These are phyloP conservation scores for Termitomyces heimii DNA, from an alignment of 768 basidiomycete species.

Conservation along the genomic window DNA sequence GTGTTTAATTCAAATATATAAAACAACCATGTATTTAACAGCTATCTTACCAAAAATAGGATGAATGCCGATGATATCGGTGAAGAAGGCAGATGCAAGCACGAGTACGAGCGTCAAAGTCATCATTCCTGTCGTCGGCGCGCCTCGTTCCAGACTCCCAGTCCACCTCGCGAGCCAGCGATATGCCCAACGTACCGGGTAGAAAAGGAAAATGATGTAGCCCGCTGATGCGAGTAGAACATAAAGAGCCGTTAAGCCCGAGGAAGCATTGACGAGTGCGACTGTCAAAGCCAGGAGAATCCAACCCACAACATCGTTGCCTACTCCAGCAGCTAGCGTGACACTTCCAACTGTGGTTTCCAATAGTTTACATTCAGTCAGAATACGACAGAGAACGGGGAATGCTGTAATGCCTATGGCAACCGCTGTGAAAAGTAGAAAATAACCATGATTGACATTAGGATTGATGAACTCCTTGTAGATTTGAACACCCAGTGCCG, in stretches of 20 bases:
- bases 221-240: conserved; percentile 64
- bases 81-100: conserved; percentile 75
- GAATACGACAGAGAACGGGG: conserved; percentile 78
- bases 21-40: not conserved
- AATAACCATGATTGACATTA: conserved; percentile 66
- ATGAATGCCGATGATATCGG: conserved; percentile 77
- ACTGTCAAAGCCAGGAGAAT: conserved; percentile 76
- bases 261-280: conserved; percentile 72
- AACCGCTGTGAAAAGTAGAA: conserved; percentile 83
- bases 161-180: conserved; percentile 59
- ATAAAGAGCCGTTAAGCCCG: conserved; percentile 71
- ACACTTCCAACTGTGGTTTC: conserved; percentile 81
- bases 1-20: conserved; percentile 1
- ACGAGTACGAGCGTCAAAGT: conserved; percentile 69
- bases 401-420: conserved; percentile 80
- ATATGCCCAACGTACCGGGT: conserved; percentile 59
- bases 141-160: conserved; percentile 65
- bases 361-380: conserved; percentile 76
- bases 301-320: conserved; percentile 74
- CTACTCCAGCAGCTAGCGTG: conserved; percentile 77
- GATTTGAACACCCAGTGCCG: conserved; percentile 64
- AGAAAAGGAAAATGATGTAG: conserved; percentile 59
- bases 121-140: conserved; percentile 73
- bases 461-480: conserved; percentile 62
- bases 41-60: conserved; percentile 48